A percentile compares a stretch with the other conserved stretches of the same genome.
These are phyloP conservation scores for Fusarium paranaense DNA, from an alignment of 2,329 filamentous ascomycete species.

Conservation along the genomic window DNA sequence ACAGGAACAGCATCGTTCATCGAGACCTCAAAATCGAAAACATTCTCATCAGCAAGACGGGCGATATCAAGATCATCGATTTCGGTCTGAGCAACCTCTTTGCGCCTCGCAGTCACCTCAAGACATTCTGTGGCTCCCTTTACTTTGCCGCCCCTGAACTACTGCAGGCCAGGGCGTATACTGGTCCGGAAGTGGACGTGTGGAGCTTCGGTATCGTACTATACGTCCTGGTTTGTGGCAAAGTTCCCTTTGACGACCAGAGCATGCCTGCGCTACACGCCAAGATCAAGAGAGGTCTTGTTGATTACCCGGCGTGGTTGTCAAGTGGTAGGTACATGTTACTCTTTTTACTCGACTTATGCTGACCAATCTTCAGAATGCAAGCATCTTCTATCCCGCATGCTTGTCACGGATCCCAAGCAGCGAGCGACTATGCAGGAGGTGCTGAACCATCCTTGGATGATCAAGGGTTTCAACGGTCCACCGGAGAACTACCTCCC, in stretches of 20 bases:
- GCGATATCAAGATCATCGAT: constrained; percentile 99
- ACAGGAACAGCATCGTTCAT: constrained; percentile 98
- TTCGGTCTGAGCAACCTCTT: constrained; percentile 98
- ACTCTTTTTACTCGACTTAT: not conserved
- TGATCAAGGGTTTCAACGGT: constrained; percentile 88
- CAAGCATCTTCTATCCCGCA: constrained; percentile 89
- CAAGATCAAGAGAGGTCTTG: constrained; percentile 97
- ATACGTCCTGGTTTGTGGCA: constrained; percentile 96
- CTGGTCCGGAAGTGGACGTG: constrained; percentile 94
- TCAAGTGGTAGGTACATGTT: constrained; percentile 75
- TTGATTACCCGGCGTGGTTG: constrained; percentile 95
- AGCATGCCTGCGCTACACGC: constrained; percentile 98
- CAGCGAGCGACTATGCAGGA: constrained; percentile 88
- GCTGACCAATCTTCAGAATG: constrained; percentile 76
- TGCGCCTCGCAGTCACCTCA: constrained; percentile 84
- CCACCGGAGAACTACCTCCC: constrained; percentile 93
- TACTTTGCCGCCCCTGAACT: constrained; percentile 98
- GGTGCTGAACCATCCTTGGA: constrained; percentile 96
- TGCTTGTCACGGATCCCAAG: constrained; percentile 94
- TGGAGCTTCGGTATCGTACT: constrained; percentile 99
- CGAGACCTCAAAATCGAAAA: constrained; percentile 99
- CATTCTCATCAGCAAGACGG: constrained; percentile 98
- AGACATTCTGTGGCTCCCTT: constrained; percentile 96
- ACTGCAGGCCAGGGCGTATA: constrained; percentile 92
- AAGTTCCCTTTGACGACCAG: constrained; percentile 98